phyloP scores from a whole-genome alignment of 2,329 filamentous ascomycete genomes.

The Beauveria asiatica region DNA sequence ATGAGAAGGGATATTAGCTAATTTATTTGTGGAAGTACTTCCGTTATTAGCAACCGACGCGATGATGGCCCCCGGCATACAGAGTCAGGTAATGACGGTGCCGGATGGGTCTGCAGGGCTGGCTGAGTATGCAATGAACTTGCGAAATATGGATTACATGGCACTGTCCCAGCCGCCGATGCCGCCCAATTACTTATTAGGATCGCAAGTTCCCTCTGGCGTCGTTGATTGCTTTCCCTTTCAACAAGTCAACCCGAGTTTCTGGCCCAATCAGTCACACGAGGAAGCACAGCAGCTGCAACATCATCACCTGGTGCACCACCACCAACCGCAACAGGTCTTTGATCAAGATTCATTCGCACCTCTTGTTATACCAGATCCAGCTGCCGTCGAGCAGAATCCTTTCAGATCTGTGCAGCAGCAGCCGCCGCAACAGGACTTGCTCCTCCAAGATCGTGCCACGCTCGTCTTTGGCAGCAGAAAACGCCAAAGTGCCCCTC shows the following conservation, averaged over 20 bases:
- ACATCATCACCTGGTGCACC: background rate
- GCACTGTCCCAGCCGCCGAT: conserved; percentile 13
- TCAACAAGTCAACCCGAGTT: background rate
- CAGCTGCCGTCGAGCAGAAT: background rate
- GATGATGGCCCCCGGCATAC: background rate
- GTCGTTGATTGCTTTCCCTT: background rate
- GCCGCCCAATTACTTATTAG: conserved; percentile 21
- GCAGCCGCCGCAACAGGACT: background rate
- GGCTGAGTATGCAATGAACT: conserved; percentile 27
- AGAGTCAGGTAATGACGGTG: background rate
- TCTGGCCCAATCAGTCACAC: background rate
- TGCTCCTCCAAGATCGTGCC: background rate
- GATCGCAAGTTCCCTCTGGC: background rate
- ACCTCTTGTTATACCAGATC: background rate
- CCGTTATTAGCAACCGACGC: conserved; percentile 7
- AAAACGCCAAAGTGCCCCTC: background rate
- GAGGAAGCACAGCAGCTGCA: background rate
- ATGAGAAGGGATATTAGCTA: background rate
- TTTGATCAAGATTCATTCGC: background rate
- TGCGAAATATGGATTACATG: conserved; percentile 26
- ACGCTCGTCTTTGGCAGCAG: background rate
- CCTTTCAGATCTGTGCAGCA: background rate
- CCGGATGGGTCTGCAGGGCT: conserved; percentile 22
- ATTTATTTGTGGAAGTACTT: conserved; percentile 5
- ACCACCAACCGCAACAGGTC: background rate